Conservation (phyloP, 2,329 filamentous ascomycete species). For the Alternaria alternata region DNA sequence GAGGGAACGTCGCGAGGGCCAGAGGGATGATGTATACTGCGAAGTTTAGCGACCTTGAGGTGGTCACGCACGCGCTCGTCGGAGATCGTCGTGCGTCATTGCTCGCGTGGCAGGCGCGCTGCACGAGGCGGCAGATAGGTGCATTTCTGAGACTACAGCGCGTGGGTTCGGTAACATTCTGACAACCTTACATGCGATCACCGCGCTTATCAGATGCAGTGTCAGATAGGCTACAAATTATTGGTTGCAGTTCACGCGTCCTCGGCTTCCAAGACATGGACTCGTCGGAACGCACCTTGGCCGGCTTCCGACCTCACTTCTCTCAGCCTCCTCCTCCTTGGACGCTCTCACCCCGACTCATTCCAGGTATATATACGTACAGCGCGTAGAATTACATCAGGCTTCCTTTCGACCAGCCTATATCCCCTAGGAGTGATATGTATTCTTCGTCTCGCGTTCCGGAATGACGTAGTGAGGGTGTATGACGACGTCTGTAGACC, state of each 20-base stretch:
- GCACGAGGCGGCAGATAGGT: slow-evolving; percentile 9
- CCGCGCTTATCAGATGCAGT: background rate
- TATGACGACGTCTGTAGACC: background rate
- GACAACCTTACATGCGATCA: background rate
- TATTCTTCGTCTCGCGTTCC: background rate
- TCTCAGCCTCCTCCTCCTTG: background rate
- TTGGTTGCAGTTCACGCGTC: background rate
- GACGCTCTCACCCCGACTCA: background rate
- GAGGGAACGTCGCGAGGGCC: slow-evolving; percentile 5
- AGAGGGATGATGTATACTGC: slow-evolving; percentile 6
- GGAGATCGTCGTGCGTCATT: slow-evolving; percentile 17
- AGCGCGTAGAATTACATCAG: background rate
- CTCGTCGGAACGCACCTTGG: background rate
- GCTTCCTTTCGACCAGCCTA: background rate
- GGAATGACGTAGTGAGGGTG: background rate
- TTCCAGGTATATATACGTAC: background rate
- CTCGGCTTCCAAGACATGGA: slow-evolving; percentile 2
- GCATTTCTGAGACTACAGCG: background rate
- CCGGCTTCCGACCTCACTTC: slow-evolving; percentile 2
- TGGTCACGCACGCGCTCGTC: slow-evolving; percentile 21
- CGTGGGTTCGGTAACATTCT: background rate
- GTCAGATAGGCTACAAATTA: background rate
- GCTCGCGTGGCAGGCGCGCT: slow-evolving; percentile 20
- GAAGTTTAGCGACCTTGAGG: background rate
- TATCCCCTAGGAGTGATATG: background rate